A percentile compares a stretch with the other conserved stretches of the same genome.
Evolutionary conservation across 2,329 filamentous ascomycete species (phyloP).

Genomic region (Xylaria polymorpha): DNA sequence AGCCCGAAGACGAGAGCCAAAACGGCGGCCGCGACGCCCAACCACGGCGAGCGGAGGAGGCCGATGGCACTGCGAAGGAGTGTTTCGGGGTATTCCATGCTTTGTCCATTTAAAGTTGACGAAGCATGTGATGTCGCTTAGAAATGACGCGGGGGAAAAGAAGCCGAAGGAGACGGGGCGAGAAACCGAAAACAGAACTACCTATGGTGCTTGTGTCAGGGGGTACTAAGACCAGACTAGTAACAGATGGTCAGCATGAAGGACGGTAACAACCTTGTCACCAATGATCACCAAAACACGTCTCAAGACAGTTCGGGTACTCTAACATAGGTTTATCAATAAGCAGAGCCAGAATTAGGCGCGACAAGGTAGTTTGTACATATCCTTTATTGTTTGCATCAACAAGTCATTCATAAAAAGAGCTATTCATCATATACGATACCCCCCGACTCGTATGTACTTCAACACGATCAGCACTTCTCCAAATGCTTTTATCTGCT

Average conservation of each 20-base stretch:
- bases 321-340: not conserved
- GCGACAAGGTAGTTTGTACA: slow-evolving; percentile 1
- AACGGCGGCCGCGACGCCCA: not conserved
- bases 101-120: not conserved
- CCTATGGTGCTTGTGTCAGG: not conserved
- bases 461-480: slow-evolving; percentile 23
- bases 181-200: not conserved
- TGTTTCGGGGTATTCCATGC: slow-evolving; percentile 10
- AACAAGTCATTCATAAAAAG: slow-evolving; percentile 29
- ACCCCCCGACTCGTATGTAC: slow-evolving; percentile 28
- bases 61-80: not conserved
- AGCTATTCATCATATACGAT: slow-evolving; percentile 39
- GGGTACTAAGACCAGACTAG: not conserved
- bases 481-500: slow-evolving; percentile 21
- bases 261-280: not conserved
- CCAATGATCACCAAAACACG: slow-evolving; percentile 16
- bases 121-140: not conserved
- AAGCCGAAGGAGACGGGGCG: too few relatives aligned
- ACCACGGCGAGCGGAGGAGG: not conserved
- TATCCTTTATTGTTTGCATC: slow-evolving; percentile 31
- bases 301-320: not conserved
- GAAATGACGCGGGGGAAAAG: not conserved
- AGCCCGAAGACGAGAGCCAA: slow-evolving; percentile 5
- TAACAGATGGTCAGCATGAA: not conserved
- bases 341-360: not conserved